Conservation (phyloP, 2,329 filamentous ascomycete species). For the Huntiella savannae region DNA sequence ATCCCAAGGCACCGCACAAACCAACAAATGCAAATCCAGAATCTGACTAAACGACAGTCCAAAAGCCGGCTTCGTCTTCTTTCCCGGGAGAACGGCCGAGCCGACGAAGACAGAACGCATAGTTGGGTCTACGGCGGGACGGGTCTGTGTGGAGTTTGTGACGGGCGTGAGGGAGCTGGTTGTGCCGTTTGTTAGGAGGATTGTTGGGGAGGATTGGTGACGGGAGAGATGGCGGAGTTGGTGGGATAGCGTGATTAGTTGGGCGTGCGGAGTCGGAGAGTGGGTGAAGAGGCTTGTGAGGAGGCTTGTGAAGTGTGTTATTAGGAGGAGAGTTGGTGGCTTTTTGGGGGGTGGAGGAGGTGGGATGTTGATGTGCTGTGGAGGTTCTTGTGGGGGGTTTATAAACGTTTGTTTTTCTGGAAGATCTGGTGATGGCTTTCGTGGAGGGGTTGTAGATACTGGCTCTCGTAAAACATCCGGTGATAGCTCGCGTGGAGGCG, state of each 20-base stretch:
- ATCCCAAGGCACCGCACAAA: conserved; percentile 24
- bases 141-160: not conserved
- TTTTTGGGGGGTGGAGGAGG: not conserved
- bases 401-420: not conserved
- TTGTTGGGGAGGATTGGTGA: conserved; percentile 23
- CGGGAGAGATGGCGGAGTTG: not conserved
- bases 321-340: not conserved
- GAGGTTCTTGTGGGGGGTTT: not conserved
- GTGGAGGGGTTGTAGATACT: too few relatives aligned
- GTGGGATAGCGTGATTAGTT: not conserved
- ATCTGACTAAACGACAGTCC: conserved; percentile 36
- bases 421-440: too few relatives aligned
- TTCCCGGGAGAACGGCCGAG: conserved; percentile 13
- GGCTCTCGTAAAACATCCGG: too few relatives aligned
- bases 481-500: too few relatives aligned
- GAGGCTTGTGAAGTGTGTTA: not conserved
- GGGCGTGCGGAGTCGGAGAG: not conserved
- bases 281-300: not conserved
- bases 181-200: conserved; percentile 37
- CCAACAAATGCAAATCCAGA: conserved; percentile 34
- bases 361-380: not conserved
- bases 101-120: not conserved
- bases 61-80: conserved; percentile 29
- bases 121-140: not conserved
- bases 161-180: conserved; percentile 11